phyloP scores from a whole-genome alignment of 805 yeast genomes.

The Candida awuae region DNA sequence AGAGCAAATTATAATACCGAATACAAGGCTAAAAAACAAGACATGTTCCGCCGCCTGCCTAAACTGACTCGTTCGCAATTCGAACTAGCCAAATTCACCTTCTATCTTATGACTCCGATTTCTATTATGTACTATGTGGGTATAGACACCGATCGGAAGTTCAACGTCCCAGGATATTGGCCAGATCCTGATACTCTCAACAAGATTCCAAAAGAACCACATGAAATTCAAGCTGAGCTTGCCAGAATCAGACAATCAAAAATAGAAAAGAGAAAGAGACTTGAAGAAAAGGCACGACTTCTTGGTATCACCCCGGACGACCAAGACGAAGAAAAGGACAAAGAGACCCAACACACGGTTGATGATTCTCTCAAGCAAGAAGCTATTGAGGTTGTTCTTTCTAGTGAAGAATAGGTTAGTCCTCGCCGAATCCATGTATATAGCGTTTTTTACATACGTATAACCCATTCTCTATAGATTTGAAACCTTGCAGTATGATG shows the following conservation, averaged over 20 bases:
- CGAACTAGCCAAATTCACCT: slow-evolving; percentile 63
- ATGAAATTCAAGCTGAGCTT: slow-evolving; percentile 83
- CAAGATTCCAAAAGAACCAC: slow-evolving; percentile 87
- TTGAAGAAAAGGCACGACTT: slow-evolving; percentile 63
- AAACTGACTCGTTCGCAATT: slow-evolving; percentile 41
- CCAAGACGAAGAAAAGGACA: slow-evolving; percentile 10
- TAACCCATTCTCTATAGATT: neutral
- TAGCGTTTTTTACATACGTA: neutral
- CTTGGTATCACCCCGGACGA: slow-evolving; percentile 52
- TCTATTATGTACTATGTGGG: slow-evolving; percentile 93
- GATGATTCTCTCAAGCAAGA: slow-evolving; percentile 2
- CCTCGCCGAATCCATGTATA: neutral
- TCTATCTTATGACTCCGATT: slow-evolving; percentile 79
- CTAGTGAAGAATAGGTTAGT: slow-evolving; percentile 7
- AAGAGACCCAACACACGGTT: no score
- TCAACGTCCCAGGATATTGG: slow-evolving; percentile 92
- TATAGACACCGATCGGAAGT: slow-evolving; percentile 77
- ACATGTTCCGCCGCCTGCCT: slow-evolving; percentile 10
- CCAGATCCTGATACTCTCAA: slow-evolving; percentile 91
- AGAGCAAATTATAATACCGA: no score
- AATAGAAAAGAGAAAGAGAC: slow-evolving; percentile 58
- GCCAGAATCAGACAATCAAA: slow-evolving; percentile 79
- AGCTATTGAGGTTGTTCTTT: slow-evolving; percentile 7
- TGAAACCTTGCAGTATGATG: no score
- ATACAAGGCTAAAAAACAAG: no score